Conservation (phyloP, 371 early-diverging fungal genomes). For the Lichtheimia corymbifera region DNA sequence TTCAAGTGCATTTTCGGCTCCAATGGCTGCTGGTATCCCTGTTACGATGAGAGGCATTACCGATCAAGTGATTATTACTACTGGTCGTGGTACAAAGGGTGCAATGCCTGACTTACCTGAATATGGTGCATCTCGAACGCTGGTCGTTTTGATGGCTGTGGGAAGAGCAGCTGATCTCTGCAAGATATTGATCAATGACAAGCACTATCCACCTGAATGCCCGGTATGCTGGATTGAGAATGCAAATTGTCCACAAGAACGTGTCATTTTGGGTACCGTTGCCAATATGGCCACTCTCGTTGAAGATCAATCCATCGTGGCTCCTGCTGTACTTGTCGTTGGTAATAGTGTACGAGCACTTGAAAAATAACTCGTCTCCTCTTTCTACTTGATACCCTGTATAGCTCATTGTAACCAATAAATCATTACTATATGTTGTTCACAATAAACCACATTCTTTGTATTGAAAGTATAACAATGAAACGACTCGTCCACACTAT, state of each 20-base stretch:
- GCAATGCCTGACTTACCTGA: conserved; percentile 74
- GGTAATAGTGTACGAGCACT: conserved; percentile 36
- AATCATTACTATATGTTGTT: too few species aligned
- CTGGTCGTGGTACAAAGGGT: conserved; percentile 76
- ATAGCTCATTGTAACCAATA: too few species aligned
- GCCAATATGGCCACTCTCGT: conserved; percentile 50
- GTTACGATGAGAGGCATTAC: conserved; percentile 78
- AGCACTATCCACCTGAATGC: conserved; percentile 59
- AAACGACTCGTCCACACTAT: too few species aligned
- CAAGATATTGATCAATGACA: conserved; percentile 45
- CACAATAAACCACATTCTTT: too few species aligned
- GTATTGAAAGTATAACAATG: too few species aligned
- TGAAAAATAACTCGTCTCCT: background rate
- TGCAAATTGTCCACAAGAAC: conserved; percentile 64
- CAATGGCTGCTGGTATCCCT: conserved; percentile 69
- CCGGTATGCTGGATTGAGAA: conserved; percentile 75
- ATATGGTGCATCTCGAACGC: conserved; percentile 65
- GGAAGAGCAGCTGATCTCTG: conserved; percentile 66
- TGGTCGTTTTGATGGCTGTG: conserved; percentile 85
- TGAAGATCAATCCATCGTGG: conserved; percentile 53
- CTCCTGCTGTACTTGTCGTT: conserved; percentile 74
- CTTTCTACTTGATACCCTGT: too few species aligned
- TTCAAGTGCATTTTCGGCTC: conserved; percentile 76
- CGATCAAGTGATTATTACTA: conserved; percentile 79
- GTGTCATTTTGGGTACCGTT: conserved; percentile 61